Percentiles rank a stretch among this genome's conserved stretches.
Conservation (phyloP, 2,329 filamentous ascomycete species). For the Aureobasidium sp. region DNA sequence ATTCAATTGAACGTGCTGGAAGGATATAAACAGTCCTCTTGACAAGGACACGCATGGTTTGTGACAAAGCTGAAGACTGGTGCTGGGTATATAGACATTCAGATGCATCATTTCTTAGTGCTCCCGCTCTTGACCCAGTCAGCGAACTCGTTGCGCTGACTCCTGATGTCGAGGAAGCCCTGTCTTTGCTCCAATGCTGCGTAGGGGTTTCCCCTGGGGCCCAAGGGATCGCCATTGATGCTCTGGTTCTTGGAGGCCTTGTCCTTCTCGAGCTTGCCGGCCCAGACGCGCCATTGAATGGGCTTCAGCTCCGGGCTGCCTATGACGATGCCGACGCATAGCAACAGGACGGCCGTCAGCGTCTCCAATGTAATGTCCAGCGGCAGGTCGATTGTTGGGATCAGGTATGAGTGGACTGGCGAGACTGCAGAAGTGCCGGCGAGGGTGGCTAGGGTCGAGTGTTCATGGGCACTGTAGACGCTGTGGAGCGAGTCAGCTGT, state of each 20-base stretch:
- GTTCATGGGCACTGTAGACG: constrained; percentile 94
- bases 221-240: constrained; percentile 48
- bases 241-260: constrained; percentile 42
- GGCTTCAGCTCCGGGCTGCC: constrained; percentile 73
- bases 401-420: constrained; percentile 13
- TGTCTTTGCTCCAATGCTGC: constrained; percentile 68
- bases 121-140: constrained; percentile 55
- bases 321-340: constrained; percentile 76
- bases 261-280: constrained; percentile 69
- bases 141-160: constrained; percentile 67
- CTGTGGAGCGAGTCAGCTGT: constrained; percentile 42
- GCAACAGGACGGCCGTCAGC: constrained; percentile 67
- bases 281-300: constrained; percentile 76
- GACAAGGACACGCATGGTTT: neutral
- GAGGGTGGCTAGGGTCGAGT: constrained; percentile 59
- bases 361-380: constrained; percentile 85
- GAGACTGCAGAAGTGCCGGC: constrained; percentile 35
- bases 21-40: neutral
- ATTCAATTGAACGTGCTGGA: neutral
- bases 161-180: constrained; percentile 80
- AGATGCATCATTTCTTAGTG: constrained; percentile 3
- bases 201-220: constrained; percentile 75
- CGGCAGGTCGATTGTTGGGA: constrained; percentile 50
- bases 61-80: neutral
- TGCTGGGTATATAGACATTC: neutral